Percentiles rank a stretch among this genome's conserved stretches.
phyloP scores from a whole-genome alignment of 2,329 filamentous ascomycete genomes.

The Talaromyces albobiverticillius region DNA sequence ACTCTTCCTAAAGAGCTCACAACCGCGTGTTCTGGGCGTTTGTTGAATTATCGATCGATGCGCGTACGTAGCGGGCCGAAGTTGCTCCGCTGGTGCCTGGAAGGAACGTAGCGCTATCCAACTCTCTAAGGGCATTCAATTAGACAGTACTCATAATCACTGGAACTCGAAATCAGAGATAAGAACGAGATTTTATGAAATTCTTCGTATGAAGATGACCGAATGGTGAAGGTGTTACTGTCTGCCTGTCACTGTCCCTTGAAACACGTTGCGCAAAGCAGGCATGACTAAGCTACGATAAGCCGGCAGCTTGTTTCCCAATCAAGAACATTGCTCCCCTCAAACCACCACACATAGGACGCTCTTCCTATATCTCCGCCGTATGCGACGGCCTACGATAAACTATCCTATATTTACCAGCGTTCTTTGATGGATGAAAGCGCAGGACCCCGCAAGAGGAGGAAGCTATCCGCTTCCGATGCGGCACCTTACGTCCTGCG shows the following conservation, averaged over 20 bases:
- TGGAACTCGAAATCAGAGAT: background rate
- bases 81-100: slow-evolving; percentile 27
- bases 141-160: background rate
- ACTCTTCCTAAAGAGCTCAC: background rate
- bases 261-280: slow-evolving; percentile 10
- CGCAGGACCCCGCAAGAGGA: slow-evolving; percentile 47
- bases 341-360: background rate
- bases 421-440: slow-evolving; percentile 27
- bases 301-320: slow-evolving; percentile 15
- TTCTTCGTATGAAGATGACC: background rate
- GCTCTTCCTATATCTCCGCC: slow-evolving; percentile 3
- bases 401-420: background rate
- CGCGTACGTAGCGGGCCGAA: slow-evolving; percentile 31
- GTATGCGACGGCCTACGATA: background rate
- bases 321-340: slow-evolving; percentile 6
- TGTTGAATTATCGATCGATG: slow-evolving; percentile 12
- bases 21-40: background rate
- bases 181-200: background rate
- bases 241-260: background rate
- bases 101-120: slow-evolving; percentile 16
- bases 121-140: background rate
- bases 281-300: slow-evolving; percentile 18
- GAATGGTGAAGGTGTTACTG: background rate
- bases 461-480: slow-evolving; percentile 40
- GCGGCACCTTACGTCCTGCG: slow-evolving; percentile 45